A percentile compares a stretch with the other conserved stretches of the same genome.
Evolutionary conservation across 345 rosid genomes (phyloP).

Genomic region (Citrus hindsii): DNA sequence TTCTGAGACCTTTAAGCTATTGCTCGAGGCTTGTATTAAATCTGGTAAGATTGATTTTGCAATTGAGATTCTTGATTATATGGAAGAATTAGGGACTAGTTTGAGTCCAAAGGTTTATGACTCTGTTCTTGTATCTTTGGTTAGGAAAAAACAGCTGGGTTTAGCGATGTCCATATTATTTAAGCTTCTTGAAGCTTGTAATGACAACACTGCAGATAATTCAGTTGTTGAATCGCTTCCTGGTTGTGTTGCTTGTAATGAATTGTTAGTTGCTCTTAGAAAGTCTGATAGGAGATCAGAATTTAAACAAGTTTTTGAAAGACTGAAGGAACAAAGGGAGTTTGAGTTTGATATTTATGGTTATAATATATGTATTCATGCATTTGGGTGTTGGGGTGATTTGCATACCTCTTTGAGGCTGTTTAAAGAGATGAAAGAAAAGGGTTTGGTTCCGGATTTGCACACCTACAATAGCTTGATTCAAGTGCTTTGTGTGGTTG

Average conservation of each 20-base stretch:
- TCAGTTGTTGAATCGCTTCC: slow-evolving; percentile 34
- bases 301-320: slow-evolving; percentile 47
- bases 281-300: slow-evolving; percentile 56
- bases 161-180: slow-evolving; percentile 62
- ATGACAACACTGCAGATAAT: slow-evolving; percentile 8
- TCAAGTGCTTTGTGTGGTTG: slow-evolving; percentile 60
- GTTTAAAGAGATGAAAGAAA: slow-evolving; percentile 77
- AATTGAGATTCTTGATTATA: slow-evolving; percentile 62
- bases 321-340: slow-evolving; percentile 37
- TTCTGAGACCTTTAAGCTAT: slow-evolving; percentile 49
- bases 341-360: slow-evolving; percentile 68
- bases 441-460: slow-evolving; percentile 56
- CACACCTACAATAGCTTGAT: slow-evolving; percentile 91
- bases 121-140: slow-evolving; percentile 61
- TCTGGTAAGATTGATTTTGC: slow-evolving; percentile 65
- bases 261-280: slow-evolving; percentile 60
- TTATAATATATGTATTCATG: slow-evolving; percentile 80
- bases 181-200: slow-evolving; percentile 55
- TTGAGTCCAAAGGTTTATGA: slow-evolving; percentile 50
- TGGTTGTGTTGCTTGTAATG: slow-evolving; percentile 56
- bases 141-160: slow-evolving; percentile 53
- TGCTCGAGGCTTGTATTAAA: slow-evolving; percentile 54
- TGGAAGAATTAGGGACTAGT: slow-evolving; percentile 60
- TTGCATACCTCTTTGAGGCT: slow-evolving; percentile 53
- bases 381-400: slow-evolving; percentile 88